Base-by-base conservation (phyloP, 176 grass and related monocot genomes). In the Eremochloa ophiuroides region DNA sequence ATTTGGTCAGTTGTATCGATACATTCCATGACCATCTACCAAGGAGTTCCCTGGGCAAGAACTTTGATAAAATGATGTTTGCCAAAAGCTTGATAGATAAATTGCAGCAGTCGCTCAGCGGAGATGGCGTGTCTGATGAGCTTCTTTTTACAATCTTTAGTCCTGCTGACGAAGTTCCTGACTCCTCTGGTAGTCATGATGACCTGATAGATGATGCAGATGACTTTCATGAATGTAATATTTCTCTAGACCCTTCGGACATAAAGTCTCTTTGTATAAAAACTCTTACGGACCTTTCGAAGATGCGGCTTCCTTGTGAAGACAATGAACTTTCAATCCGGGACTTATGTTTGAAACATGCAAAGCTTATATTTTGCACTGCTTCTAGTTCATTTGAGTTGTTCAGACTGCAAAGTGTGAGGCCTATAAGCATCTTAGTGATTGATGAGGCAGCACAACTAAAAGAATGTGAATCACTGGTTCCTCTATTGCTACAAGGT, bases 381-480 rank as follows among this genome's bases (percentile, higher is more conserved):
- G 87, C 91, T 83, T 93, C 91, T 73, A 75, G 58, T 69, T 88
- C 94, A 11, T 89, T 43, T 64, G 84, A 89, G 40, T 61, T 97
- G 37, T 82, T 93, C 59, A 83, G 53, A 65, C 51, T 89, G 71
- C 87, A 88, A 82, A 73, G 31, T 9, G 86, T 81, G 74, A 88
- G 47, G 63, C 86, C 91, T 79, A 77, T 94, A 70, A 88, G 92
- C 20, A 87, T 93, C 67, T 47, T 94, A 41, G 86, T 97, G 72
- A 89, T 97, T 69, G 94, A 97, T 69, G 94, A 97, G 81, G 94
- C 94, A 76, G 86, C 94, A 34, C 91, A 94, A 65, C 53, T 94
- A 73, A 97, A 97, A 83, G 91, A 97, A 87, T 91, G 91, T 59
- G 94, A 97, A 85, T 84, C 86, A 44, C 42, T 94, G 28, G 81